phyloP scores from a whole-genome alignment of 768 basidiomycete species.

The Rhodotorula kratochvilovae region DNA sequence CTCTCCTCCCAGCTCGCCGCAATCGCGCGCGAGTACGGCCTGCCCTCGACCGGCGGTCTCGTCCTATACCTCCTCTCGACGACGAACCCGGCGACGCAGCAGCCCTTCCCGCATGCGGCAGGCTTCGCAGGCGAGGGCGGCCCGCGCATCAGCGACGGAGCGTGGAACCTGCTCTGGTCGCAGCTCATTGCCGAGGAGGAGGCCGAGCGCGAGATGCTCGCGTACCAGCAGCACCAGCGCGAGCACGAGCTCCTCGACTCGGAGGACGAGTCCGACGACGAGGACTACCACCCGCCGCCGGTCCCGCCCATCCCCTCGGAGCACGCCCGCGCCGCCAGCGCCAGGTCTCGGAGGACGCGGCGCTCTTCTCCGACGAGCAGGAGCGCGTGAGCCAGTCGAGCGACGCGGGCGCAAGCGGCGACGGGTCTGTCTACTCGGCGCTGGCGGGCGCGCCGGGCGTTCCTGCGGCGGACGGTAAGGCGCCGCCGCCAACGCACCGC shows the following conservation, averaged over 20 bases:
- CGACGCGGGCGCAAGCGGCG: slow-evolving; percentile 17
- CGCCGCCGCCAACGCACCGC: slow-evolving; percentile 48
- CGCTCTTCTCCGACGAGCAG: slow-evolving; percentile 15
- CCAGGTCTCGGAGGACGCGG: slow-evolving; percentile 1
- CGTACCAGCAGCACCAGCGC: background rate
- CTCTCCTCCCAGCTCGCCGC: slow-evolving; percentile 75
- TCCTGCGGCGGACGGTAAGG: slow-evolving; percentile 45
- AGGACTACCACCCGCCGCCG: slow-evolving; percentile 46
- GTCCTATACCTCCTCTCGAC: slow-evolving; percentile 70
- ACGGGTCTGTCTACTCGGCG: slow-evolving; percentile 15
- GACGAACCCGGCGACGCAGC: slow-evolving; percentile 41
- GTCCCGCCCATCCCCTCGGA: slow-evolving; percentile 53
- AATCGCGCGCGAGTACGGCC: slow-evolving; percentile 87
- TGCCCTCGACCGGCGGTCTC: slow-evolving; percentile 79
- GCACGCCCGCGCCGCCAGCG: background rate
- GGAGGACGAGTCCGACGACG: slow-evolving; percentile 46
- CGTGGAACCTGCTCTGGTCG: slow-evolving; percentile 81
- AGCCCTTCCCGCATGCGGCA: slow-evolving; percentile 44
- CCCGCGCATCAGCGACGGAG: slow-evolving; percentile 76
- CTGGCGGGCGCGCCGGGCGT: background rate
- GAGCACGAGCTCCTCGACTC: slow-evolving; percentile 14
- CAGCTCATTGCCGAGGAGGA: slow-evolving; percentile 38
- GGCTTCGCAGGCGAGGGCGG: slow-evolving; percentile 53
- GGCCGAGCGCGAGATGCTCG: slow-evolving; percentile 5
- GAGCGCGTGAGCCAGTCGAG: slow-evolving; percentile 32